Percentiles rank a stretch among this genome's conserved stretches.
phyloP scores from a whole-genome alignment of 2,329 filamentous ascomycete species.

The Thielaviopsis musarum region DNA sequence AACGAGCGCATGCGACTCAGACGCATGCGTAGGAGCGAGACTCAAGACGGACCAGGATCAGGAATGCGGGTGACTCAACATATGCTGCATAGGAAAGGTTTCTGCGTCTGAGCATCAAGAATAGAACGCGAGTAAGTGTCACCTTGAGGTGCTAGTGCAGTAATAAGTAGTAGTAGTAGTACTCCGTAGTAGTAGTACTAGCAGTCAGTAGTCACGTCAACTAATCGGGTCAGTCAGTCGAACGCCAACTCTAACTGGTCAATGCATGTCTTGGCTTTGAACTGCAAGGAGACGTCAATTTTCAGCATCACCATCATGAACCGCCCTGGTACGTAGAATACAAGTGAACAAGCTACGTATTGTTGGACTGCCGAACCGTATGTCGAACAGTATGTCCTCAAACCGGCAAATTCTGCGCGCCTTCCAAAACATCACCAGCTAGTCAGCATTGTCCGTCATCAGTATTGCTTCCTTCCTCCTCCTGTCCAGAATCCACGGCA shows the following conservation, averaged over 20 bases:
- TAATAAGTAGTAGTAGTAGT: not conserved
- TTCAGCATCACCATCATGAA: not conserved
- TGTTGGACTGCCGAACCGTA: too few relatives aligned
- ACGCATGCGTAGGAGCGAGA: not conserved
- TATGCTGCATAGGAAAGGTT: not conserved
- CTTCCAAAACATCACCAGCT: not conserved
- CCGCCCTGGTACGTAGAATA: not conserved
- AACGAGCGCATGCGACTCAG: not conserved
- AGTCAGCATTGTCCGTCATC: not conserved
- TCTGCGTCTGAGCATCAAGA: not conserved
- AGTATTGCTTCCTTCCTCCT: not conserved
- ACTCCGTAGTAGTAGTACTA: not conserved
- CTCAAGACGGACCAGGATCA: slow-evolving; percentile 6
- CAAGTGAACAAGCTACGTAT: too few relatives aligned
- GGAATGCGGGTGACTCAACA: slow-evolving; percentile 11
- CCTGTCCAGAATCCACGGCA: not conserved
- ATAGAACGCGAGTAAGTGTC: not conserved
- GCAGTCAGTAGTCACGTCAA: too few relatives aligned
- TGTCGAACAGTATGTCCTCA: too few relatives aligned
- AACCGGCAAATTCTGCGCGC: not conserved
- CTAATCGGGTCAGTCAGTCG: too few relatives aligned
- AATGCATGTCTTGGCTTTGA: not conserved
- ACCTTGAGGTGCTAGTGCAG: not conserved
- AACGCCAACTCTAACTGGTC: not conserved
- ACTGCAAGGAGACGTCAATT: not conserved